These are phyloP conservation scores for Blakeslea trispora DNA, from an alignment of 371 early-diverging fungal genomes.

Conservation along the genomic window DNA sequence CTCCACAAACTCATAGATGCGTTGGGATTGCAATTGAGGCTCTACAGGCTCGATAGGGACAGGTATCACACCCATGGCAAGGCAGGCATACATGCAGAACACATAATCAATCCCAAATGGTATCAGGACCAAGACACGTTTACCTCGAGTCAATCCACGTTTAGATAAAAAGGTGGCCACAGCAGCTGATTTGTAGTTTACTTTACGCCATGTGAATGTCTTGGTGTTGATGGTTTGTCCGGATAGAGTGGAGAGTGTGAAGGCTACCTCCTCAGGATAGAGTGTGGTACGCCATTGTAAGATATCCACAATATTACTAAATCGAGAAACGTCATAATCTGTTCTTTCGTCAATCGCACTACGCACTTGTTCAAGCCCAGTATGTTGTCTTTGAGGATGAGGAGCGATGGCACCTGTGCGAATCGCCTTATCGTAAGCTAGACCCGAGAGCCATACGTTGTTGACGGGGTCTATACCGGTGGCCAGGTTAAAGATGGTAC, in stretches of 20 bases:
- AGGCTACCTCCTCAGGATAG: conserved; percentile 66
- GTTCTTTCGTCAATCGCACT: conserved; percentile 64
- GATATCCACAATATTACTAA: conserved; percentile 62
- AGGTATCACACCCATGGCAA: conserved; percentile 74
- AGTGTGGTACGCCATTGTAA: conserved; percentile 63
- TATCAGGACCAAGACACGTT: conserved; percentile 68
- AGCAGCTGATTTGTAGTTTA: conserved; percentile 67
- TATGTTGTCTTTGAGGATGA: conserved; percentile 63
- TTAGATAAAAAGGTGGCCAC: conserved; percentile 65
- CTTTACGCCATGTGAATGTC: conserved; percentile 68
- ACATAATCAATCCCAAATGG: conserved; percentile 76
- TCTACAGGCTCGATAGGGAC: conserved; percentile 77
- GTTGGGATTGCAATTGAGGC: conserved; percentile 36
- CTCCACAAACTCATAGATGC: conserved; percentile 71
- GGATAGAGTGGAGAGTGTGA: conserved; percentile 22
- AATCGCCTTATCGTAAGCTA: conserved; percentile 26
- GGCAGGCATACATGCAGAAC: conserved; percentile 77
- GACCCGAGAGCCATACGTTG: conserved; percentile 30
- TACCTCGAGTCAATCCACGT: conserved; percentile 56
- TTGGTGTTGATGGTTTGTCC: conserved; percentile 54
- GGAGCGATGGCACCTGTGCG: conserved; percentile 27
- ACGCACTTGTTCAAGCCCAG: conserved; percentile 60
- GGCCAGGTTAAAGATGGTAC: conserved; percentile 52
- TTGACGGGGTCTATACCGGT: conserved; percentile 43
- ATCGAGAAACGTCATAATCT: conserved; percentile 58